Conservation (phyloP, 129 eudicot genomes). For the Rutidosis leptorrhynchoides region DNA sequence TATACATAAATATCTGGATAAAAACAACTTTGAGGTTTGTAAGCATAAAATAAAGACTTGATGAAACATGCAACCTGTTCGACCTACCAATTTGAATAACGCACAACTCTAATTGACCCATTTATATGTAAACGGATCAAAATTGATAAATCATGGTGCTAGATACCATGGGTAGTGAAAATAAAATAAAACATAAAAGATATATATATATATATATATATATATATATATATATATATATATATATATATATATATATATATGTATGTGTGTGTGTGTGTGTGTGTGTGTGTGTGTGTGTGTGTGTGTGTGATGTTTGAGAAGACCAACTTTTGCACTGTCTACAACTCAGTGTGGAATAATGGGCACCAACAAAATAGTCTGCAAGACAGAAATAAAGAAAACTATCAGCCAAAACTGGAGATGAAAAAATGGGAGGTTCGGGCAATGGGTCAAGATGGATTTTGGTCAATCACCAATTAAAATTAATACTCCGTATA, state of each 20-base stretch:
- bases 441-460: background rate
- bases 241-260: no score
- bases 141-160: background rate
- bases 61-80: no score
- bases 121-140: background rate
- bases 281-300: no score
- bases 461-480: background rate
- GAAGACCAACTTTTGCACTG: slow-evolving; percentile 56
- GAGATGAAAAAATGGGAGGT: background rate
- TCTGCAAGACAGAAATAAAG: slow-evolving; percentile 50
- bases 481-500: no score
- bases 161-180: slow-evolving; percentile 7
- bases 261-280: no score
- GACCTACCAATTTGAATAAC: background rate
- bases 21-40: no score
- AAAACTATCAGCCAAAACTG: slow-evolving; percentile 16
- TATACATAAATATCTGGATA: no score
- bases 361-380: slow-evolving; percentile 73
- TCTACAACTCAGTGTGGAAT: slow-evolving; percentile 76
- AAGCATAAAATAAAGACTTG: no score
- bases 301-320: background rate
- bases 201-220: no score
- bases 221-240: no score
- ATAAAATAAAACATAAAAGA: background rate
- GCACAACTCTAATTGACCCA: background rate